phyloP scores from a whole-genome alignment of 2,329 filamentous ascomycete genomes.

The Colletotrichum falcatum region DNA sequence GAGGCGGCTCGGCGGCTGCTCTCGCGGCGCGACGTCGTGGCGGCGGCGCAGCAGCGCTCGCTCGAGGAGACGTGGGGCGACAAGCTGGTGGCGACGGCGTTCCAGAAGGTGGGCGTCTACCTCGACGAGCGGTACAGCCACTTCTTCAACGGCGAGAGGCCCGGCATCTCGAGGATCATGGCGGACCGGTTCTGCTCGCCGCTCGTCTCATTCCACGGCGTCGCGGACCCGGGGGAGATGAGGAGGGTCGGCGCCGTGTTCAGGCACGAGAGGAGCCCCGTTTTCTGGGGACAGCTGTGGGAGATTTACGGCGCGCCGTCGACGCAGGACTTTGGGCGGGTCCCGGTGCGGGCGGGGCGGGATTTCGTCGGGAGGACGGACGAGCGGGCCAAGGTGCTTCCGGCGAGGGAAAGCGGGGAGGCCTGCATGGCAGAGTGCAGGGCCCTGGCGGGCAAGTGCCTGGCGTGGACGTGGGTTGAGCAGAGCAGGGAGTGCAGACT shows the following conservation, averaged over 20 bases:
- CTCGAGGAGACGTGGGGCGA: constrained; percentile 67
- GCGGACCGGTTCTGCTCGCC: constrained; percentile 65
- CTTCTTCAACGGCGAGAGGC: constrained; percentile 68
- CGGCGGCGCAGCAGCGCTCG: constrained; percentile 59
- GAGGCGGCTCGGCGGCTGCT: constrained; percentile 62
- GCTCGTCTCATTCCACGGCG: constrained; percentile 65
- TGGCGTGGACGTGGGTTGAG: constrained; percentile 65
- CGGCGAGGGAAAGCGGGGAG: constrained; percentile 53
- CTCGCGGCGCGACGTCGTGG: constrained; percentile 55
- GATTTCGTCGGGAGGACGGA: constrained; percentile 66
- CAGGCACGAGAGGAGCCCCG: constrained; percentile 51
- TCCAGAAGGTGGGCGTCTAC: constrained; percentile 66
- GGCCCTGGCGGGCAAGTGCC: constrained; percentile 53
- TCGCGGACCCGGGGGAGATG: constrained; percentile 61
- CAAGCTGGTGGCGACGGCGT: constrained; percentile 63
- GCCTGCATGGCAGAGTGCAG: constrained; percentile 59
- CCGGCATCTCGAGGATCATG: constrained; percentile 61
- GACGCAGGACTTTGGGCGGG: constrained; percentile 52
- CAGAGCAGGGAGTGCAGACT: constrained; percentile 55
- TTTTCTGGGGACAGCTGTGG: constrained; percentile 65
- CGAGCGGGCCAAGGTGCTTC: constrained; percentile 54
- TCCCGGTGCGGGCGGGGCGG: constrained; percentile 53
- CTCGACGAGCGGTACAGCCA: constrained; percentile 66
- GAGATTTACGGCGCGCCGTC: constrained; percentile 58
- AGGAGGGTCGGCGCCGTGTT: constrained; percentile 57